A percentile compares a stretch with the other conserved stretches of the same genome.
phyloP scores from a whole-genome alignment of 441 rosid genomes.

The Populus trichocarpa region DNA sequence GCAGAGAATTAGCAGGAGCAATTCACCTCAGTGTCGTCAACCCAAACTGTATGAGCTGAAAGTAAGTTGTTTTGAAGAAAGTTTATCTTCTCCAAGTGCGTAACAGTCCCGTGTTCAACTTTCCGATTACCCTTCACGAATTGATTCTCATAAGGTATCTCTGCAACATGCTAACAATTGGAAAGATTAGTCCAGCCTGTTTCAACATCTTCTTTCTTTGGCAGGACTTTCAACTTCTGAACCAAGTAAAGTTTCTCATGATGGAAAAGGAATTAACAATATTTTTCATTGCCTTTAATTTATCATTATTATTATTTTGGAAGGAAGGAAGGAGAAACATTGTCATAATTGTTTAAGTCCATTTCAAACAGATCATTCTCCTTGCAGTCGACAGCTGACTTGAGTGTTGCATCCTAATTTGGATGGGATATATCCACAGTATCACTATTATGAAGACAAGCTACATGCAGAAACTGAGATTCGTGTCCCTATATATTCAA shows the following conservation, averaged over 20 bases:
- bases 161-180: conserved; percentile 50
- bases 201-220: not conserved
- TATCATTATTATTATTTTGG: no score
- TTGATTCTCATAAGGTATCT: conserved; percentile 60
- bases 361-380: not conserved
- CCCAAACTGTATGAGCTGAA: conserved; percentile 69
- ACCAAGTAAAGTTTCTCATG: not conserved
- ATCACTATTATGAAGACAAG: not conserved
- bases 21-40: conserved; percentile 51
- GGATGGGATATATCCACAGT: not conserved
- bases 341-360: not conserved
- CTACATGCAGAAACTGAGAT: not conserved
- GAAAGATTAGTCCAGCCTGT: conserved; percentile 11
- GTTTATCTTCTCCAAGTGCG: conserved; percentile 55
- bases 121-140: conserved; percentile 44
- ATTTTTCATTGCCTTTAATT: not conserved
- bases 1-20: conserved; percentile 8
- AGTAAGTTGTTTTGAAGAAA: conserved; percentile 54
- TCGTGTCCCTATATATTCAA: not conserved
- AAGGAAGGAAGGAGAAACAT: not conserved
- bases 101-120: conserved; percentile 59
- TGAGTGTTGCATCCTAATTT: not conserved
- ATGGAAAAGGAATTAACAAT: not conserved
- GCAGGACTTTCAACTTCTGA: not conserved
- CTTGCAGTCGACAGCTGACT: not conserved